Percentiles rank a stretch among this genome's conserved stretches.
Conservation (phyloP, 768 basidiomycete species). For the Gloeostereum incarnatum region DNA sequence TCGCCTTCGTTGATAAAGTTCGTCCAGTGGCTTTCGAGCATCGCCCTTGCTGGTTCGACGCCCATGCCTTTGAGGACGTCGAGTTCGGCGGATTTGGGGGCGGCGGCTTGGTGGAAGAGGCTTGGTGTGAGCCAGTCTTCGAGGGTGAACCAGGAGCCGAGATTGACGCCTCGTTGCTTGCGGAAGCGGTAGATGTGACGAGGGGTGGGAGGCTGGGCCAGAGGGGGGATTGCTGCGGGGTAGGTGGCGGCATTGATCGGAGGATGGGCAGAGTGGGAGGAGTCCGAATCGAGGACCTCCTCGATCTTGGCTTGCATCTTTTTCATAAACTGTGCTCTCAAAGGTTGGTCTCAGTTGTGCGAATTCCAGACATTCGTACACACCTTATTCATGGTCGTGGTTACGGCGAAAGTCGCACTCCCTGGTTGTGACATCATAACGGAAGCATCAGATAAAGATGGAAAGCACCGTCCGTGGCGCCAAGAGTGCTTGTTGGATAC, state of each 20-base stretch:
- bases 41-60: conserved; percentile 25
- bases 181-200: conserved; percentile 39
- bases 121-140: conserved; percentile 65
- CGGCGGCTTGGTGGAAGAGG: conserved; percentile 44
- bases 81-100: conserved; percentile 57
- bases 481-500: too few relatives aligned
- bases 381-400: conserved; percentile 1
- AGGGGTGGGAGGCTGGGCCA: conserved; percentile 4
- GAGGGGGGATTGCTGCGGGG: background rate
- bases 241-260: background rate
- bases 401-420: too few relatives aligned
- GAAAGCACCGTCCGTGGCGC: too few relatives aligned
- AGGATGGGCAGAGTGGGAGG: background rate
- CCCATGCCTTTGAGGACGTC: conserved; percentile 52
- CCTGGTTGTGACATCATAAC: too few relatives aligned
- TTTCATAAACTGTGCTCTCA: conserved; percentile 2
- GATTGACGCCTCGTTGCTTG: conserved; percentile 75
- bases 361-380: background rate
- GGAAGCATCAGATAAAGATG: too few relatives aligned
- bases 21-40: conserved; percentile 68
- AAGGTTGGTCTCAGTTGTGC: background rate
- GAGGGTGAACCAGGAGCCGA: conserved; percentile 79
- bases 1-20: conserved; percentile 58
- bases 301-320: conserved; percentile 5
- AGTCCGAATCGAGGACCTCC: conserved; percentile 1